Conservation (phyloP, 495 filamentous ascomycete genomes). For the Podospora appendiculata region DNA sequence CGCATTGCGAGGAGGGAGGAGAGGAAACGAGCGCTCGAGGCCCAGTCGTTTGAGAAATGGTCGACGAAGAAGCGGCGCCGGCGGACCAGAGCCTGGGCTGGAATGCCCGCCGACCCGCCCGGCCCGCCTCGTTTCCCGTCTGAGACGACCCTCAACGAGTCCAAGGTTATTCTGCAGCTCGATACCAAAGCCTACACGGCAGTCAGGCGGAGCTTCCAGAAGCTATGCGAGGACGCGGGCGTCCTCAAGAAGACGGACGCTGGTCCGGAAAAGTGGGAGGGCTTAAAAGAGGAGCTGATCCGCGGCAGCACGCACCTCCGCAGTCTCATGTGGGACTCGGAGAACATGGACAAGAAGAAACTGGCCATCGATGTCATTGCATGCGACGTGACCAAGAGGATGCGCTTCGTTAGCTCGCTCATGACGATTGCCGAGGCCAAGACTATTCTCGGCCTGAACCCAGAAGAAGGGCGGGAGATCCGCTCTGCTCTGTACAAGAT, state of each 20-base stretch:
- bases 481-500: slow-evolving; percentile 60
- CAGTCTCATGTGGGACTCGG: slow-evolving; percentile 47
- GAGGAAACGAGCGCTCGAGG: slow-evolving; percentile 48
- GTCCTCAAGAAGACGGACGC: slow-evolving; percentile 69
- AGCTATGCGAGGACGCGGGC: slow-evolving; percentile 56
- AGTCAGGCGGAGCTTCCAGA: slow-evolving; percentile 58
- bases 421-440: slow-evolving; percentile 71
- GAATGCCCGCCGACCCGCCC: slow-evolving; percentile 65
- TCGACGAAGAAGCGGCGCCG: slow-evolving; percentile 61
- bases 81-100: slow-evolving; percentile 62
- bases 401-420: slow-evolving; percentile 53
- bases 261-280: slow-evolving; percentile 65
- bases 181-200: slow-evolving; percentile 55
- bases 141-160: slow-evolving; percentile 74
- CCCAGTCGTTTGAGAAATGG: slow-evolving; percentile 58
- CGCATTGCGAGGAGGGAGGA: slow-evolving; percentile 46
- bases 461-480: slow-evolving; percentile 58
- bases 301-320: slow-evolving; percentile 58
- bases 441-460: slow-evolving; percentile 63
- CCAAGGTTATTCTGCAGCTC: slow-evolving; percentile 60
- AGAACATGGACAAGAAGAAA: slow-evolving; percentile 36
- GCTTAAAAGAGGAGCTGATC: slow-evolving; percentile 60
- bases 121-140: slow-evolving; percentile 71
- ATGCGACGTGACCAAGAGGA: slow-evolving; percentile 74
- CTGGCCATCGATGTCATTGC: slow-evolving; percentile 72